phyloP scores from a whole-genome alignment of 106 monocot genomes.

The Phalaenopsis aphrodite region DNA sequence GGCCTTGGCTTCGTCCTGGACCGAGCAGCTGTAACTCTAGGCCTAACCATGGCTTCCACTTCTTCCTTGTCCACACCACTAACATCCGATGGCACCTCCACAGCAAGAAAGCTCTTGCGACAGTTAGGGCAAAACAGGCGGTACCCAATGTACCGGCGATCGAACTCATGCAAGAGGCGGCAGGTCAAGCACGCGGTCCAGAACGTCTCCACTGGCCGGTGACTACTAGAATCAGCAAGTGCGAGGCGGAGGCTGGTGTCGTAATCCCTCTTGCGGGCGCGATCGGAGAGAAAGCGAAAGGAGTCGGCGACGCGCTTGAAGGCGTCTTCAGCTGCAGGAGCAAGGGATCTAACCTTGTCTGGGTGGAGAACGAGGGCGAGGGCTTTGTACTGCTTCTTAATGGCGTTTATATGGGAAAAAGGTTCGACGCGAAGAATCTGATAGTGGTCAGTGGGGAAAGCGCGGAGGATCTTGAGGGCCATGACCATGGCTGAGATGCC shows the following conservation, averaged over 20 bases:
- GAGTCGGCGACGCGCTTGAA: slow-evolving; percentile 54
- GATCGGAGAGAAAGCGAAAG: slow-evolving; percentile 54
- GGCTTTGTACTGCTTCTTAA: slow-evolving; percentile 47
- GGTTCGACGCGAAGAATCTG: slow-evolving; percentile 37
- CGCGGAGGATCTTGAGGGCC: slow-evolving; percentile 49
- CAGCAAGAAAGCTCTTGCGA: slow-evolving; percentile 57
- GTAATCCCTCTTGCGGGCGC: slow-evolving; percentile 22
- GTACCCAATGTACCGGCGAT: slow-evolving; percentile 52
- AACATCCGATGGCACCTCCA: slow-evolving; percentile 32
- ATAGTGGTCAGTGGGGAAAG: slow-evolving; percentile 51
- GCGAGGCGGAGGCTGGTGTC: slow-evolving; percentile 31
- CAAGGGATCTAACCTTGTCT: slow-evolving; percentile 19
- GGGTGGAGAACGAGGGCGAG: slow-evolving; percentile 57
- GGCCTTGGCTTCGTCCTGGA: slow-evolving; percentile 24
- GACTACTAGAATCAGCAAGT: background rate
- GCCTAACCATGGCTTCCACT: slow-evolving; percentile 7
- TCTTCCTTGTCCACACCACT: slow-evolving; percentile 1
- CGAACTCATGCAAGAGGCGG: slow-evolving; percentile 78
- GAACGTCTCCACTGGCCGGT: slow-evolving; percentile 31
- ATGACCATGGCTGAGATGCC: slow-evolving; percentile 31
- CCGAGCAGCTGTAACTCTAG: slow-evolving; percentile 16
- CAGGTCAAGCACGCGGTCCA: slow-evolving; percentile 71
- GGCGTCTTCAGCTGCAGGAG: slow-evolving; percentile 42
- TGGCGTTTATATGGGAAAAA: slow-evolving; percentile 27
- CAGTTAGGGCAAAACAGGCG: slow-evolving; percentile 71